Percentiles rank a stretch among this genome's conserved stretches.
Conservation (phyloP, 1,284 basidiomycete genomes). For the Moesziomyces sp. region DNA sequence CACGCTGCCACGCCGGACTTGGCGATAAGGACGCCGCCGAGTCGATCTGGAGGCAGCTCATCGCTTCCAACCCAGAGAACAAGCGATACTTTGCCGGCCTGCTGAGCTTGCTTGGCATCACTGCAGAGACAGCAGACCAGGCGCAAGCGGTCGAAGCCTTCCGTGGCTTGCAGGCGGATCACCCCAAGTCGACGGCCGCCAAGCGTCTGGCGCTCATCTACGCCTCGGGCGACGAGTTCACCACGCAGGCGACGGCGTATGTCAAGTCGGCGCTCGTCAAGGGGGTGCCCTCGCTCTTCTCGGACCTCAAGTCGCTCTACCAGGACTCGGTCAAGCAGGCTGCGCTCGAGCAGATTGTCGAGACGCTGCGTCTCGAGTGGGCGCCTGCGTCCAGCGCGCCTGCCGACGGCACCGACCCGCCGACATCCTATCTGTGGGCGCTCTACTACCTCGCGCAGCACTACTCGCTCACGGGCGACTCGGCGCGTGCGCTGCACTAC, state of each 20-base stretch:
- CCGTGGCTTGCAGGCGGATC: conserved; percentile 37
- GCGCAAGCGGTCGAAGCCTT: conserved; percentile 36
- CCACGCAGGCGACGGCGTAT: conserved; percentile 77
- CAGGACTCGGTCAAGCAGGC: conserved; percentile 75
- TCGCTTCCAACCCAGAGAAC: conserved; percentile 87
- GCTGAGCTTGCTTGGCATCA: conserved; percentile 76
- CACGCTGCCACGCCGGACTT: conserved; percentile 73
- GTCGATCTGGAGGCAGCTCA: conserved; percentile 80
- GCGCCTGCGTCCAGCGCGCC: conserved; percentile 22
- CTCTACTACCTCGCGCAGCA: conserved; percentile 95
- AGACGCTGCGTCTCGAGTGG: conserved; percentile 51
- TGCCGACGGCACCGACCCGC: conserved; percentile 71
- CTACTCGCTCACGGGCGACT: conserved; percentile 73
- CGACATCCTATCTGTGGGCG: conserved; percentile 91
- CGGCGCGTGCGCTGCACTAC: conserved; percentile 74
- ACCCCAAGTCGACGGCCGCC: conserved; percentile 54
- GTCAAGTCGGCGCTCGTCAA: conserved; percentile 79
- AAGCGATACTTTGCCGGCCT: conserved; percentile 83
- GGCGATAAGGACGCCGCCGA: conserved; percentile 77
- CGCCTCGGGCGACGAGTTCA: conserved; percentile 74
- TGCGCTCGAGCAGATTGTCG: conserved; percentile 78
- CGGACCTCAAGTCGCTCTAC: conserved; percentile 90
- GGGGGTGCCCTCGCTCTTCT: conserved; percentile 93
- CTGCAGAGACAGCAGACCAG: conserved; percentile 68
- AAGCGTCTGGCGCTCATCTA: conserved; percentile 56